Percentiles rank a stretch among this genome's conserved stretches.
Evolutionary conservation across 2,329 filamentous ascomycete species (phyloP).

Genomic region (Tolypocladium guangdongense): DNA sequence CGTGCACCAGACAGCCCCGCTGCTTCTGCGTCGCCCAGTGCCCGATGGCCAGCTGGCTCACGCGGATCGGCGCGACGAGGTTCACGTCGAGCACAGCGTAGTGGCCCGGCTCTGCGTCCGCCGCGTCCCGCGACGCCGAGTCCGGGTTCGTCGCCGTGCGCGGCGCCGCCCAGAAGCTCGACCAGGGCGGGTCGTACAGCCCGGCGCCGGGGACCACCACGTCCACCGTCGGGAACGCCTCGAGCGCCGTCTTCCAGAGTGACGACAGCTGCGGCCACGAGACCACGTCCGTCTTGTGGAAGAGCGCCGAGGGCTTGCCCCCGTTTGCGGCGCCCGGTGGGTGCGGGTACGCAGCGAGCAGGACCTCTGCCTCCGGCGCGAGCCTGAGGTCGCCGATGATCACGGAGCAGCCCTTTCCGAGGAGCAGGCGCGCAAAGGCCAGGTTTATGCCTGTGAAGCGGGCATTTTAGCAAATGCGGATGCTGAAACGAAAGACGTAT

Average conservation of each 20-base stretch:
- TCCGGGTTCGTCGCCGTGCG: constrained; percentile 16
- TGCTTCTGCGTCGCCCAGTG: constrained; percentile 22
- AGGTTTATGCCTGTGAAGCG: constrained; percentile 22
- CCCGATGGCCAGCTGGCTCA: constrained; percentile 25
- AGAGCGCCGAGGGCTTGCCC: constrained; percentile 15
- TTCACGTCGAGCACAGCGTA: constrained; percentile 27
- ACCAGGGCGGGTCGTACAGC: constrained; percentile 24
- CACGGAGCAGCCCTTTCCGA: constrained; percentile 24
- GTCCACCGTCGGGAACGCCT: constrained; percentile 19
- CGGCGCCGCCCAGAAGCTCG: constrained; percentile 25
- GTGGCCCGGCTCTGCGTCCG: constrained; percentile 17
- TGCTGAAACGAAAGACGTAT: not conserved
- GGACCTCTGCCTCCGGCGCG: constrained; percentile 20
- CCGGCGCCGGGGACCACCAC: constrained; percentile 27
- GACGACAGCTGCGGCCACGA: constrained; percentile 23
- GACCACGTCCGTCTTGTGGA: constrained; percentile 24
- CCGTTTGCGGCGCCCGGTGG: constrained; percentile 1
- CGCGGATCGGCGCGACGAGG: constrained; percentile 23
- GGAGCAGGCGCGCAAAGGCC: constrained; percentile 20
- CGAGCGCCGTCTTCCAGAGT: constrained; percentile 18
- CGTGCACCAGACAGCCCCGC: constrained; percentile 19
- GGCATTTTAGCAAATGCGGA: not conserved
- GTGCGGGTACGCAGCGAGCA: constrained; percentile 20
- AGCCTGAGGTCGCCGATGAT: constrained; percentile 25
- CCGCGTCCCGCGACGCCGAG: constrained; percentile 13